Base-by-base conservation (phyloP, 202 grass and related monocot genomes). In the Panicum hallii region DNA sequence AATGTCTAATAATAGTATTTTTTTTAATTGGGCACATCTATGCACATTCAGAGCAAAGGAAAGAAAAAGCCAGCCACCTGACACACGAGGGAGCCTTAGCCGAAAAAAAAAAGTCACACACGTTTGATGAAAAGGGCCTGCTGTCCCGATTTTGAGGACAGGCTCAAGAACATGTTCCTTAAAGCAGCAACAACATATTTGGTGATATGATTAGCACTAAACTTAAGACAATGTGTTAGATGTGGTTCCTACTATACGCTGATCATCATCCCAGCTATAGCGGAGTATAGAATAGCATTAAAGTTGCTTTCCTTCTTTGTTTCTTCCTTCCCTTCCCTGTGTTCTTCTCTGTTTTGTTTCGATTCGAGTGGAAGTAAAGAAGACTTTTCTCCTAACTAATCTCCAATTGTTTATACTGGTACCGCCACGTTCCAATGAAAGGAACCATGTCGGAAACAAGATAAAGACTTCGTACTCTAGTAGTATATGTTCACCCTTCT, bases 141-240 rank as follows among this genome's bases (percentile, higher is more conserved):
- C 38, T 83, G 74, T 83, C 84, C 84, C 52, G 60, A 60, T 38
- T 73, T 75, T 74, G 63, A 80, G 89, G 84, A 80, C 84, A 87
- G 20, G 38, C 75, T 63, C 54, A 56, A 76, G 75, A 87, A 42
- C 42, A 65, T 90, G 89, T 90, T 78, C 89, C 81, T 84, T 87
- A 90, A 90, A 90, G 89, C 89, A 84, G 84, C 70, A 79, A 64
- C 84, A 69, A 70, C 85, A 65, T 75, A 74, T 70, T 83, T 70
- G 70, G 71, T 76, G 64, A 55, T 47, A 48, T 77, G 14, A 61
- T 80, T 63, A 80, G 61, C 75, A 41, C 75, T 79, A 40, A 40
- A 84, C n/a, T 72, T 20, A 79, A 42, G 42, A 23, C 49, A 69
- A 54, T 45, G 70, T 82, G 84, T 66, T 89, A 54, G 44, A 67